These are phyloP conservation scores for Diaporthe humulicola DNA, from an alignment of 2,329 filamentous ascomycete species.

Conservation along the genomic window DNA sequence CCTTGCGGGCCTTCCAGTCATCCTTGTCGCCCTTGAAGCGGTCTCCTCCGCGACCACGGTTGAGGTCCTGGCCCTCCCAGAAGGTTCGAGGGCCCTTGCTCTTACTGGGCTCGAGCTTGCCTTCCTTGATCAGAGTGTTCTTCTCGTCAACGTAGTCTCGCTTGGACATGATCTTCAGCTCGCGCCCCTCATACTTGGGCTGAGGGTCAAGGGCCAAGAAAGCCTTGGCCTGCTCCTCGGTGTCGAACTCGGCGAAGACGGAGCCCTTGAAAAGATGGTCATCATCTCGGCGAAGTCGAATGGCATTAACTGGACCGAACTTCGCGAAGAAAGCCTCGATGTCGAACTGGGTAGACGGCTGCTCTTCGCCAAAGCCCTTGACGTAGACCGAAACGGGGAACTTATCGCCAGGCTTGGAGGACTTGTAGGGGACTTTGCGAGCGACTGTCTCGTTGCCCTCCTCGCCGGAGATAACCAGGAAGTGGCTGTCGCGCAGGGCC, in stretches of 20 bases:
- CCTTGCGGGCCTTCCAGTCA: slow-evolving; percentile 75
- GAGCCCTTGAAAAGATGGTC: slow-evolving; percentile 91
- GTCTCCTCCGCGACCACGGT: slow-evolving; percentile 54
- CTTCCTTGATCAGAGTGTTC: slow-evolving; percentile 77
- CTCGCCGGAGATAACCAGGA: slow-evolving; percentile 80
- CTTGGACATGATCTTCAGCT: slow-evolving; percentile 89
- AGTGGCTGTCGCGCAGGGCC: slow-evolving; percentile 82
- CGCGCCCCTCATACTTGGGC: slow-evolving; percentile 86
- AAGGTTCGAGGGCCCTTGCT: slow-evolving; percentile 56
- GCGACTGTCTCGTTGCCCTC: slow-evolving; percentile 79
- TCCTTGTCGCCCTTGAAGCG: slow-evolving; percentile 59
- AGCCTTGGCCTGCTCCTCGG: slow-evolving; percentile 81
- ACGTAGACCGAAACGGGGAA: slow-evolving; percentile 86
- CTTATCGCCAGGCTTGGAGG: slow-evolving; percentile 71
- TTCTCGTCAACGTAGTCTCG: slow-evolving; percentile 87
- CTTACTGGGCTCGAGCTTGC: slow-evolving; percentile 73
- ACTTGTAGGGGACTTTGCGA: slow-evolving; percentile 80
- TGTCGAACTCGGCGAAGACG: slow-evolving; percentile 92
- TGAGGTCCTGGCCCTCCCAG: slow-evolving; percentile 60
- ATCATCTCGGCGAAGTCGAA: slow-evolving; percentile 85
- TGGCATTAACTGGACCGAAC: slow-evolving; percentile 82
- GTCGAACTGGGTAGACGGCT: slow-evolving; percentile 88
- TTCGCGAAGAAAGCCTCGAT: slow-evolving; percentile 92
- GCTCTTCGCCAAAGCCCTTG: slow-evolving; percentile 93
- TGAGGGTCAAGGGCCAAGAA: slow-evolving; percentile 86